Conservation (phyloP, 108 stramenopile genomes). For the Nannochloropsis gaditana region DNA sequence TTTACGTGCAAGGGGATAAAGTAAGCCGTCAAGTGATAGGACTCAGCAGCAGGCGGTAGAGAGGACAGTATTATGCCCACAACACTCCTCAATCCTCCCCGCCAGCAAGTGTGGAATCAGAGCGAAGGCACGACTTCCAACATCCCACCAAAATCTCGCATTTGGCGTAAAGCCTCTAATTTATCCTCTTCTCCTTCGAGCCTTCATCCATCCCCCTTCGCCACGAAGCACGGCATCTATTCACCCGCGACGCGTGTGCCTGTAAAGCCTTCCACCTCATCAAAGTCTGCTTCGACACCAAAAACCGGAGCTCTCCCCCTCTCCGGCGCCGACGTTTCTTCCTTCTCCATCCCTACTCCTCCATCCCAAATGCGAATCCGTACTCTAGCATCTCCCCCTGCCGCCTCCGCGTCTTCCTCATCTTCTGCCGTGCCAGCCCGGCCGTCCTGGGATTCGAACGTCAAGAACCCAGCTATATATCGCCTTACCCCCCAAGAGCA, state of each 20-base stretch:
- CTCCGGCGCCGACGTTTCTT: neutral
- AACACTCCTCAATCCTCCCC: too few relatives aligned
- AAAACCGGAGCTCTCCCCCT: too few relatives aligned
- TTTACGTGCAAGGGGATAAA: too few relatives aligned
- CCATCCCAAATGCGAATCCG: neutral
- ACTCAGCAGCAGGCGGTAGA: too few relatives aligned
- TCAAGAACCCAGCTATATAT: neutral
- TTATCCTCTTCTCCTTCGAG: neutral
- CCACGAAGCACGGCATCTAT: neutral
- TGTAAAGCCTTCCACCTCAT: neutral
- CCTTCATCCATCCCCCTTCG: neutral
- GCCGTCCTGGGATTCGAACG: neutral
- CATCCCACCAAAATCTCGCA: too few relatives aligned
- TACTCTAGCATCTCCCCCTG: too few relatives aligned
- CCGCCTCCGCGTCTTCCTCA: neutral
- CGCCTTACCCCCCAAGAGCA: neutral
- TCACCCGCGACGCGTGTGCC: neutral
- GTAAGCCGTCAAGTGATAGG: too few relatives aligned
- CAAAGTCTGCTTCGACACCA: neutral
- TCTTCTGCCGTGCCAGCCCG: neutral
- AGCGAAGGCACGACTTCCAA: too few relatives aligned
- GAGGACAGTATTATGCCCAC: too few relatives aligned
- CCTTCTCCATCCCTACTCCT: neutral
- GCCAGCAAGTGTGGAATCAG: too few relatives aligned
- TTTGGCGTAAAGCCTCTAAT: neutral